Evolutionary conservation across 2,329 filamentous ascomycete species (phyloP).

Genomic region (Massarina eburnea): DNA sequence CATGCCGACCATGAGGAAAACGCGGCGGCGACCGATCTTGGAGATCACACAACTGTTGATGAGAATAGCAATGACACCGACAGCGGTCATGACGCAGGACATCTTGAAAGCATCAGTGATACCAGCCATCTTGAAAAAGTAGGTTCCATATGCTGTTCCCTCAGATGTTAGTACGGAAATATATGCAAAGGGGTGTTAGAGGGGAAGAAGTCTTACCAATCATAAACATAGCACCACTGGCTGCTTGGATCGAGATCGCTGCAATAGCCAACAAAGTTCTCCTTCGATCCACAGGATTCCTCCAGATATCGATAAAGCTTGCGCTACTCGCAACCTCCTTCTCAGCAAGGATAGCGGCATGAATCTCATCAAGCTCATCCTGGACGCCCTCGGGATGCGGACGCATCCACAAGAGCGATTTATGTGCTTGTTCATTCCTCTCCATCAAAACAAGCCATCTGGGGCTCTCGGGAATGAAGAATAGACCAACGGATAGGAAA

Average conservation of each 20-base stretch:
- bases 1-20: conserved; percentile 56
- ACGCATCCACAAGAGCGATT: conserved; percentile 31
- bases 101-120: conserved; percentile 55
- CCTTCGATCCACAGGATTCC: conserved; percentile 55
- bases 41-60: conserved; percentile 58
- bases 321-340: conserved; percentile 54
- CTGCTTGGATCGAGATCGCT: conserved; percentile 55
- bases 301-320: conserved; percentile 53
- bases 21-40: conserved; percentile 54
- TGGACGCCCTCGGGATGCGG: conserved; percentile 20
- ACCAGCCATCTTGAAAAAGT: conserved; percentile 37
- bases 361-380: conserved; percentile 29
- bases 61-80: conserved; percentile 57
- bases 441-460: conserved; percentile 45
- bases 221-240: conserved; percentile 56
- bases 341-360: conserved; percentile 30
- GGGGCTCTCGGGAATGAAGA: conserved; percentile 44
- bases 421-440: conserved; percentile 19
- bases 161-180: background rate
- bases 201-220: conserved; percentile 15
- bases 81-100: conserved; percentile 56
- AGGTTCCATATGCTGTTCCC: conserved; percentile 30
- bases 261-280: conserved; percentile 53
- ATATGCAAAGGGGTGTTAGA: background rate
- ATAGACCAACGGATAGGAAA: conserved; percentile 46